A percentile compares a stretch with the other conserved stretches of the same genome.
Conservation (phyloP, 192 early-diverging fungal species). For the Coemansia sp. region DNA sequence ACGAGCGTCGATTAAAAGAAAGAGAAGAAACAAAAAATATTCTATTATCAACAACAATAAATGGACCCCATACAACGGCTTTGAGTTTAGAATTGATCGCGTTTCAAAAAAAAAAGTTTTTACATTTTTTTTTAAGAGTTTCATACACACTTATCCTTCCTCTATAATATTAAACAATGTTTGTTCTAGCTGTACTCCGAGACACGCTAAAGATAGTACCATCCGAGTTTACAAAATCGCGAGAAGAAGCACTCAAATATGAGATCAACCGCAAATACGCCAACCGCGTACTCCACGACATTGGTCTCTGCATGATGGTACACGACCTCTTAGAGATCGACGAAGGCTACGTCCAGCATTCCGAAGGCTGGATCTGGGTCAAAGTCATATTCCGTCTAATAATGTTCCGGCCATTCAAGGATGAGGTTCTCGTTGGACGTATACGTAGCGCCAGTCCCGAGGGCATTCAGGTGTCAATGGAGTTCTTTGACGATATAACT, state of each 20-base stretch:
- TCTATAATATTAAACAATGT: constrained; percentile 64
- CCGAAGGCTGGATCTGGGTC: constrained; percentile 74
- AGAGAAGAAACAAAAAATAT: background rate
- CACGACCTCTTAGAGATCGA: constrained; percentile 81
- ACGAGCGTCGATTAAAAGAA: too few relatives aligned
- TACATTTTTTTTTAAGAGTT: background rate
- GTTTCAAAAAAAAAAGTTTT: background rate
- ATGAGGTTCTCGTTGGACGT: constrained; percentile 83
- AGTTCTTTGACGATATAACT: constrained; percentile 91
- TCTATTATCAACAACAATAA: background rate
- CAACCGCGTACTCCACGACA: constrained; percentile 84
- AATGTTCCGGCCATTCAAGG: constrained; percentile 89
- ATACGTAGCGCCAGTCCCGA: constrained; percentile 70
- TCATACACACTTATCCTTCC: background rate
- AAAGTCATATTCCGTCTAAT: constrained; percentile 85
- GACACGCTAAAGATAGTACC: constrained; percentile 89
- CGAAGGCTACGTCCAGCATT: constrained; percentile 85
- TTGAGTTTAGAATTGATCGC: background rate
- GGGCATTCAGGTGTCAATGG: constrained; percentile 76
- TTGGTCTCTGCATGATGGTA: constrained; percentile 88
- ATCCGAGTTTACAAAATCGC: constrained; percentile 73
- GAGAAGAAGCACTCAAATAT: constrained; percentile 78
- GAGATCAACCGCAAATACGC: constrained; percentile 92
- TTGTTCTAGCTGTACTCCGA: constrained; percentile 76
- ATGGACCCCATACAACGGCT: background rate